phyloP scores from a whole-genome alignment of 176 grass and related monocot genomes.

The Avena eriantha region DNA sequence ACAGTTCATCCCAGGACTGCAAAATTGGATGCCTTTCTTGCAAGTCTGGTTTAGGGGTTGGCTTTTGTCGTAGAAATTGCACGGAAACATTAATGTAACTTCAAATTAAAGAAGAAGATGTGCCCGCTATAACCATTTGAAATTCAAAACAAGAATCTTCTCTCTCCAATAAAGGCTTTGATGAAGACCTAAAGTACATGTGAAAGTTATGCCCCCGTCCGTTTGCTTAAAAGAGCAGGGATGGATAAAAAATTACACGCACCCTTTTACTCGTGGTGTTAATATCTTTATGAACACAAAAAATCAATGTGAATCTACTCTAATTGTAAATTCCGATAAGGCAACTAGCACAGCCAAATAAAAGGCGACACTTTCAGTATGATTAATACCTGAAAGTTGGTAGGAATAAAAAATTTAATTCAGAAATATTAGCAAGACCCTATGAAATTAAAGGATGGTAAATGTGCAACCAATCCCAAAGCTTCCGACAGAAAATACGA shows the following conservation, averaged over 20 bases:
- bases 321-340: background rate
- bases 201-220: conserved; percentile 45
- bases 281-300: conserved; percentile 6
- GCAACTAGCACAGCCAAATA: background rate
- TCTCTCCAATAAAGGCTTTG: conserved; percentile 49
- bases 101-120: conserved; percentile 45
- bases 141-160: conserved; percentile 51
- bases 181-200: conserved; percentile 53
- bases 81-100: conserved; percentile 35
- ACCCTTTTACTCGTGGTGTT: conserved; percentile 19
- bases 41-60: conserved; percentile 19
- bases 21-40: conserved; percentile 16
- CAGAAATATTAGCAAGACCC: conserved; percentile 2
- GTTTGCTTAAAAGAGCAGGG: conserved; percentile 39
- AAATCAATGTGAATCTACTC: conserved; percentile 32
- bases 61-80: conserved; percentile 31
- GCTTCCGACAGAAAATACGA: conserved; percentile 18
- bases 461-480: conserved; percentile 42
- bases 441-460: conserved; percentile 18
- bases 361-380: conserved; percentile 21
- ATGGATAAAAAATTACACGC: conserved; percentile 5
- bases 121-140: conserved; percentile 49
- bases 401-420: background rate
- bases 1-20: conserved; percentile 12
- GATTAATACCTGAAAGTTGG: background rate